Base-by-base conservation (phyloP, 352 stramenopile species). In the Blastocystis sp. region DNA sequence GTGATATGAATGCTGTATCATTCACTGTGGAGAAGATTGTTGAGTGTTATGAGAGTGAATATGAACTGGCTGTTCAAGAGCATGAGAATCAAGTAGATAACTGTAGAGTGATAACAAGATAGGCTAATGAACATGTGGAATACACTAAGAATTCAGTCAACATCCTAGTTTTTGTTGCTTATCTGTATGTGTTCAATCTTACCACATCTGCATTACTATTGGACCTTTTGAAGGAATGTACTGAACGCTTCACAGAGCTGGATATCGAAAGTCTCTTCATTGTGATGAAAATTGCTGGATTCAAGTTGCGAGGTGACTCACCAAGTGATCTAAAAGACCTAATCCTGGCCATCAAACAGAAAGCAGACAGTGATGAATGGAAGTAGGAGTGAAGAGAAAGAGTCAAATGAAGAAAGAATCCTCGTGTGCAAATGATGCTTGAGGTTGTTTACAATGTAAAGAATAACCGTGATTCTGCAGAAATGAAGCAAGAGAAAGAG, bases 401-500 rank as follows among this genome's bases (percentile, higher is more conserved):
- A 11, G 40, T 81, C 11, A 24, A 3, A 17, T 30, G 15, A 44
- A 81, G 70, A 64, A 30, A 27, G 11, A 81, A 81, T 33, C 42
- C 59, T 51, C 70, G 70, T 0, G 70, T 64, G 17, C 70, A 81
- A 24, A 51, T 81, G 22, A 81, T 81, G 70, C 44, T 81, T 30
- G 70, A 81, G 22, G 54, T 51, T n/a, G 70, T 81, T 22, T 81
- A 81, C 70, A 64, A 60, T 33, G 54, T 81, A 7, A 81, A 81
- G 44, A 81, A 81, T 37, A 81, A 81, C 35, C 70, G 70, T 40
- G 70, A 81, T 40, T 59, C 51, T 30, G 24, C 70, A 22, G 70
- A 81, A 27, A 53, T 64, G 70, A 81, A 81, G 70, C 70, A 81
- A n/a, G 70, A 81, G 22, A 60, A 64, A 13, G 70, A 81, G 13